Base-by-base conservation (phyloP, 192 early-diverging fungal genomes). In the Diversispora eburnea region DNA sequence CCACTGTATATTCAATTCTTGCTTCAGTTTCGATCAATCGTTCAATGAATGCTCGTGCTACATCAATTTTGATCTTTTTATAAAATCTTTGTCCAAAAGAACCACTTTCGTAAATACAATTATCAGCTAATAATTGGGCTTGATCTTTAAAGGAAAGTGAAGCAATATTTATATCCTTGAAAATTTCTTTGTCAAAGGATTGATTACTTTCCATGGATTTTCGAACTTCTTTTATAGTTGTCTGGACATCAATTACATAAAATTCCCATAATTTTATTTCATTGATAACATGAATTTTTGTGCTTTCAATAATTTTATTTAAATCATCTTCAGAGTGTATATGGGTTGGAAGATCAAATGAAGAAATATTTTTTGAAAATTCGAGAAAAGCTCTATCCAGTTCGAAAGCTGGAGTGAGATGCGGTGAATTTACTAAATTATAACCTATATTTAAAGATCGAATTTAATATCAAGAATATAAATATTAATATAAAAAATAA, bases 351-450 rank as follows among this genome's bases (percentile, higher is more conserved):
- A 89, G 58, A 0, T 84, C 83, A 2, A 65, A 41, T 25, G 84
- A 72, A 9, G 79, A 78, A 48, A 96, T 70, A 33, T 88, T 77
- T 19, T 76, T 81, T 8, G 91, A 92, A 47, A 94, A 92, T 43
- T 83, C 61, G 33, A 93, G 61, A 8, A 99, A 81, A 4, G 93
- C 90, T n/a, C 87, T 92, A 76, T 99, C 97, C 45, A 99, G 78
- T 70, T 98, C 96, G 80, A 88, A 98, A 0, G 97, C 97, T 42
- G 94, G 84, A 43, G 89, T 84, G 64, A 99, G 82, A 79, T 99
- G 95, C 41, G 97, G 97, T 17, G 95, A 92, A 68, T 95, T 99
- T 73, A 89, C 79, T 48, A 99, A 77, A 72, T 98, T 99, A 80
- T 98, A 99, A 20, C 95, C 95, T 93, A 57, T n/a, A 57, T 57